Evolutionary conservation across 1,284 basidiomycete genomes (phyloP).

Genomic region (Ceratobasidium sp.): DNA sequence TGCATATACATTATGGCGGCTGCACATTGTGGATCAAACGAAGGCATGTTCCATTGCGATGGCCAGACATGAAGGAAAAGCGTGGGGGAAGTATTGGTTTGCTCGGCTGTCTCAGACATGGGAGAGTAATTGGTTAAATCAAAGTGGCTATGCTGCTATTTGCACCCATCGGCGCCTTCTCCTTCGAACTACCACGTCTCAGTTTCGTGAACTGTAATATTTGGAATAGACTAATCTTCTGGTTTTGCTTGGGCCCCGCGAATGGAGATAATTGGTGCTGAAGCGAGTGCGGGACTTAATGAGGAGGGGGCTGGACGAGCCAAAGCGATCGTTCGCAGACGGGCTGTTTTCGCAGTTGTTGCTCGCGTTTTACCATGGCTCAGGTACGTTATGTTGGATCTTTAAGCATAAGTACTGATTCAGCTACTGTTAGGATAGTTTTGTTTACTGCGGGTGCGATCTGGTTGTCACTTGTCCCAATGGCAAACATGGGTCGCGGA

Average conservation of each 20-base stretch:
- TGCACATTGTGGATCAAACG: conserved; percentile 74
- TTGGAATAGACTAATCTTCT: not conserved
- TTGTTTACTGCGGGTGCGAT: conserved; percentile 74
- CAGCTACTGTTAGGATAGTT: not conserved
- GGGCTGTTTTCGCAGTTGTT: conserved; percentile 27
- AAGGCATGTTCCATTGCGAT: conserved; percentile 70
- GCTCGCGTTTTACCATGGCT: conserved; percentile 36
- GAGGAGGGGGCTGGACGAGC: conserved; percentile 36
- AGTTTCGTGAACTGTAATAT: not conserved
- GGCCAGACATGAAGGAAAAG: conserved; percentile 76
- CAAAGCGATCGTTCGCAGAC: conserved; percentile 34
- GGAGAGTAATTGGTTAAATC: not conserved
- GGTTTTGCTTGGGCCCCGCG: not conserved
- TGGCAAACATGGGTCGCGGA: conserved; percentile 70
- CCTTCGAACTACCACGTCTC: too few species aligned
- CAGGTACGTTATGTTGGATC: not conserved
- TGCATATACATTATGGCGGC: conserved; percentile 76
- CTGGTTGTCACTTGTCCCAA: conserved; percentile 83
- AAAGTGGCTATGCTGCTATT: conserved; percentile 18
- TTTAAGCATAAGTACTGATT: not conserved
- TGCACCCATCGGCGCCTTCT: too few species aligned
- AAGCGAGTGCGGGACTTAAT: not conserved
- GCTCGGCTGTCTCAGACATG: conserved; percentile 18
- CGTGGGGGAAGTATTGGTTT: not conserved
- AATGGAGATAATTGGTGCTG: not conserved